Evolutionary conservation across 805 yeast genomes (phyloP).

Genomic region (Nakazawaea ishiwadae): DNA sequence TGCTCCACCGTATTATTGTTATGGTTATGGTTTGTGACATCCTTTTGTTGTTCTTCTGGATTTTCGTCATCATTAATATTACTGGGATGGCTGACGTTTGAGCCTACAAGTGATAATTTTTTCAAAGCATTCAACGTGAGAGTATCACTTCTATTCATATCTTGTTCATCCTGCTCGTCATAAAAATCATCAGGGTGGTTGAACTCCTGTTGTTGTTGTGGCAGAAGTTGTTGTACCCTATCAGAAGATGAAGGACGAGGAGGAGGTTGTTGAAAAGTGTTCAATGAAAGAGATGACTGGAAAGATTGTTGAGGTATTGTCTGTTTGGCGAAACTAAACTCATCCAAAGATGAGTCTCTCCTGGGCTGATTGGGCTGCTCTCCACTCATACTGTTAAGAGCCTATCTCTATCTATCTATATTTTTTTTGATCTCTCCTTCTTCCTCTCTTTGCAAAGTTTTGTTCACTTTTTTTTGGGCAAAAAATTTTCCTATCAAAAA

Average conservation of each 20-base stretch:
- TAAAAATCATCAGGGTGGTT: background rate
- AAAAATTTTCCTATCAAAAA: too few species aligned
- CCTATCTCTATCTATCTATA: background rate
- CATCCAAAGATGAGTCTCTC: background rate
- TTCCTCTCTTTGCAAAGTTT: background rate
- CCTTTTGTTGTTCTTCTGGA: too few species aligned
- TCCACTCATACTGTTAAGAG: too few species aligned
- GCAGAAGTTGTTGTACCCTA: too few species aligned
- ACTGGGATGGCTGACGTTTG: too few species aligned
- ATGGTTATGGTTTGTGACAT: too few species aligned
- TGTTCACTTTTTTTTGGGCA: background rate
- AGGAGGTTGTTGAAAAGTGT: background rate
- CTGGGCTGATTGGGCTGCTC: too few species aligned
- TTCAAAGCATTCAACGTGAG: conserved; percentile 6
- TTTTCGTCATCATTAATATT: too few species aligned
- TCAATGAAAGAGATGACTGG: conserved; percentile 7
- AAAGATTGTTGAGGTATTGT: conserved; percentile 5
- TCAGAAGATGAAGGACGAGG: background rate
- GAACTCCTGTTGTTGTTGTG: background rate
- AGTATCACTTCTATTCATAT: conserved; percentile 2
- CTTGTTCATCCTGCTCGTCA: background rate
- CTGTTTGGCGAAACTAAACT: conserved; percentile 1
- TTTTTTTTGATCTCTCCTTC: background rate
- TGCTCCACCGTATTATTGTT: conserved; percentile 8
- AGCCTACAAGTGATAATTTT: conserved; percentile 5